Evolutionary conservation across 495 filamentous ascomycete genomes (phyloP).

Genomic region (Daldinia grandis): DNA sequence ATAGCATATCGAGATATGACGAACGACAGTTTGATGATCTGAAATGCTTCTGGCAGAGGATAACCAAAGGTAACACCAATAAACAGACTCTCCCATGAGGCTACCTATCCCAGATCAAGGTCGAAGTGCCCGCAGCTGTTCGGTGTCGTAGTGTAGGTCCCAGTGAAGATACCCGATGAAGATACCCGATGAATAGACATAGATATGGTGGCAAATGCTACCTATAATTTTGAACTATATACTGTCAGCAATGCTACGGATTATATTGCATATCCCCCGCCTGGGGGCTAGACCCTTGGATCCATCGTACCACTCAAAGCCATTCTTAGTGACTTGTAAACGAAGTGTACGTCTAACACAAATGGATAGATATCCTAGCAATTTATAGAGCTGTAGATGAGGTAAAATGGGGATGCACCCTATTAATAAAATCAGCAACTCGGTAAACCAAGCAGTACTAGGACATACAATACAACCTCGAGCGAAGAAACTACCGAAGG

Average conservation of each 20-base stretch:
- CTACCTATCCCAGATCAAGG: background rate
- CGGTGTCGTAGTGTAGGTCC: background rate
- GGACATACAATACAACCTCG: background rate
- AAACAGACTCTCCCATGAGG: slow-evolving; percentile 2
- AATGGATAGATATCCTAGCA: background rate
- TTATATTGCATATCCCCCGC: background rate
- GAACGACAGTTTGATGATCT: slow-evolving; percentile 1
- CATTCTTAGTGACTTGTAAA: too few species aligned
- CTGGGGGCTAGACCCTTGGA: background rate
- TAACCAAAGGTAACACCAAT: slow-evolving; percentile 25
- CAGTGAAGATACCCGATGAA: slow-evolving; percentile 16
- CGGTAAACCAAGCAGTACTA: background rate
- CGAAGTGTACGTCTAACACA: too few species aligned
- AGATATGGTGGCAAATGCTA: background rate
- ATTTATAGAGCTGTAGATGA: background rate
- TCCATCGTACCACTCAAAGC: background rate
- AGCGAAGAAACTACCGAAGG: background rate
- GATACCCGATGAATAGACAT: slow-evolving; percentile 16
- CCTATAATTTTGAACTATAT: slow-evolving; percentile 1
- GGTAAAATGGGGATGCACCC: background rate
- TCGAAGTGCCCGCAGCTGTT: background rate
- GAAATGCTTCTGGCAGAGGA: slow-evolving; percentile 5
- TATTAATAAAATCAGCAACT: background rate
- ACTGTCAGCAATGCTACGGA: background rate
- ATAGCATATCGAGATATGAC: slow-evolving; percentile 12